Base-by-base conservation (phyloP, 2,329 filamentous ascomycete genomes). In the Botrytis porri region DNA sequence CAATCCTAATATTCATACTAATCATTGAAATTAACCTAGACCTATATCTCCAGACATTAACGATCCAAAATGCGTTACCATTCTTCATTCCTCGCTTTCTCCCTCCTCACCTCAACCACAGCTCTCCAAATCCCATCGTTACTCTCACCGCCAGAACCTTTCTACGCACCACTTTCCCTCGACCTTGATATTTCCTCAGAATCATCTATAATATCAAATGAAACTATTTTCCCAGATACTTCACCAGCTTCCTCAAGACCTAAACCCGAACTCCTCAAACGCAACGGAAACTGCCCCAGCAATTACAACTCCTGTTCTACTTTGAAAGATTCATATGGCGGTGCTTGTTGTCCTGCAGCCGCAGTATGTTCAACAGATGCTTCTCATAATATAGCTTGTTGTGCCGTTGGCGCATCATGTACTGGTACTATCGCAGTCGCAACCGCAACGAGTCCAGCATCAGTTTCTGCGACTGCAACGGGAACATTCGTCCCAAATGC, bases 401-500 rank as follows among this genome's bases (percentile, higher is more conserved):
- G 80, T 73, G 78, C 79, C 16, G 77, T 76, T 4, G 80, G 80
- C 14, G 78, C 80, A 29, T 76, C 74, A 14, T 81, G 80, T 72
- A 81, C 80, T 3, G 80, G 80, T 2, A 78, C 78, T 20, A 69
- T 81, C 14, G 65, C 70, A 7, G 72, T 73, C 6, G 73, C 75
- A 18, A 75, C 69, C 12, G 72, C 76, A 2, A 69, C 69, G 7
- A 39, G 32, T 25, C 54, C 69, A 1, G 66, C 73, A 4, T 76
- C 76, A 29, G 69, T 74, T 18, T 74, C 76, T 9, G 67, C 69
- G 37, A 74, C 74, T 4, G 80, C 81, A 32, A 78, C 81, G 2
- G 82, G 83, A 32, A 87, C 87, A 48, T 88, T 84, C 78, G 87
- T 90, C 29, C 81, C 84, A 60, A 90, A 90, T 79, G 76, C 82